Evolutionary conservation across 768 basidiomycete genomes (phyloP).

Genomic region (Boletus rubescentipes): DNA sequence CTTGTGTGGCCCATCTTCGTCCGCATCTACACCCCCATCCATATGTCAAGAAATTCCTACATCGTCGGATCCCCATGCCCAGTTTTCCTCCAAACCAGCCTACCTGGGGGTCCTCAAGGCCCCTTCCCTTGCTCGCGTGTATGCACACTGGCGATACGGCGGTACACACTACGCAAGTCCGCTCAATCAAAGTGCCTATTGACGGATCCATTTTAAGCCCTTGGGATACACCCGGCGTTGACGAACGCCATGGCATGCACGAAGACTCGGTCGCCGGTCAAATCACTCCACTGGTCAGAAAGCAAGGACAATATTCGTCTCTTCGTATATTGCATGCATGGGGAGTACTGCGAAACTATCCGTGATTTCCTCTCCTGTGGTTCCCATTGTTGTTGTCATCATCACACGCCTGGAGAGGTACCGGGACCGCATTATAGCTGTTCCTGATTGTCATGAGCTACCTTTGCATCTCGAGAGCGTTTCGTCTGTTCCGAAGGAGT

Average conservation of each 20-base stretch:
- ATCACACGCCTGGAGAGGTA: too few relatives aligned
- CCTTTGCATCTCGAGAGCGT: constrained; percentile 10
- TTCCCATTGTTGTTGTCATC: too few relatives aligned
- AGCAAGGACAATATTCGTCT: constrained; percentile 13
- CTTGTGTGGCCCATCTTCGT: constrained; percentile 49
- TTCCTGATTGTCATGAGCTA: constrained; percentile 6
- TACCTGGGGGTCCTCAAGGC: constrained; percentile 91
- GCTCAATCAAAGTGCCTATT: background rate
- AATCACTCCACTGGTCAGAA: constrained; percentile 8
- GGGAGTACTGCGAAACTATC: constrained; percentile 14
- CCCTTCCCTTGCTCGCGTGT: constrained; percentile 68
- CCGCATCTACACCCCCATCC: constrained; percentile 11
- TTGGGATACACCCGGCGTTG: constrained; percentile 24
- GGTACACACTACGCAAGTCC: constrained; percentile 13
- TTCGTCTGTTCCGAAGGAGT: constrained; percentile 9
- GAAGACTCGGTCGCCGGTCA: constrained; percentile 2
- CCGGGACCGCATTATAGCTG: background rate
- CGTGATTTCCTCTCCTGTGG: background rate
- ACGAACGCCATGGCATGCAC: constrained; percentile 2
- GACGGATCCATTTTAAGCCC: constrained; percentile 10
- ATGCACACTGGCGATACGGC: constrained; percentile 67
- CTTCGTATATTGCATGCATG: constrained; percentile 18
- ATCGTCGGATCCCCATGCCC: constrained; percentile 23
- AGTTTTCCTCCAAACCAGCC: constrained; percentile 75
- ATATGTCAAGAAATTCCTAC: background rate